Percentiles rank a stretch among this genome's conserved stretches.
Evolutionary conservation across 257 asterid genomes (phyloP).

Genomic region (Lantana camara): DNA sequence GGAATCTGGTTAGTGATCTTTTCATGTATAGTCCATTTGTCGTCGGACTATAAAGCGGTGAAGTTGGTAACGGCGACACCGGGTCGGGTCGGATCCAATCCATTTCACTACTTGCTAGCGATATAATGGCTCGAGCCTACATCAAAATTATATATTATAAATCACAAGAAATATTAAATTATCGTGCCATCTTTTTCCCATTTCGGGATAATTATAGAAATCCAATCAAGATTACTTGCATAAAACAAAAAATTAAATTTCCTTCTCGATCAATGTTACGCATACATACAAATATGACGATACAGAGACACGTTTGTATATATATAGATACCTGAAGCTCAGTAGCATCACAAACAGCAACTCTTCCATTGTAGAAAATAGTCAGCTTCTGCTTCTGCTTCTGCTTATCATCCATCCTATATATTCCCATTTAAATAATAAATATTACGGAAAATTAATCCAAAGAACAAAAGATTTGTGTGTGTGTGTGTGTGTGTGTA

Average conservation of each 20-base stretch:
- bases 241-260: too few relatives aligned
- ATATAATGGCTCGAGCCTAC: slow-evolving; percentile 37
- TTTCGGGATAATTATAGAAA: too few relatives aligned
- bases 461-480: not conserved
- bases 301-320: too few relatives aligned
- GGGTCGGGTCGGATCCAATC: slow-evolving; percentile 13
- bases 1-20: slow-evolving; percentile 39
- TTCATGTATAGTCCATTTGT: slow-evolving; percentile 23
- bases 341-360: slow-evolving; percentile 47
- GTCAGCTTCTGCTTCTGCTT: slow-evolving; percentile 36
- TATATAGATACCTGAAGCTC: slow-evolving; percentile 37
- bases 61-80: slow-evolving; percentile 7
- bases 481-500: too few relatives aligned
- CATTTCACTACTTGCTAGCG: slow-evolving; percentile 27
- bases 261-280: too few relatives aligned
- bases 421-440: not conserved
- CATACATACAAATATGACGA: too few relatives aligned
- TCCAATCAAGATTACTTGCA: too few relatives aligned
- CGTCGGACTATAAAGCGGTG: slow-evolving; percentile 31
- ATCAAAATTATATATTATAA: too few relatives aligned
- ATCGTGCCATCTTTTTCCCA: too few relatives aligned
- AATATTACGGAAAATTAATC: not conserved
- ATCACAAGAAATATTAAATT: too few relatives aligned
- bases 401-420: slow-evolving; percentile 26
- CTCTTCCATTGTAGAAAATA: slow-evolving; percentile 46